Evolutionary conservation across 768 basidiomycete genomes (phyloP), one percentile per base, ranked within the genome.

Genomic region (Epithele typhae): DNA sequence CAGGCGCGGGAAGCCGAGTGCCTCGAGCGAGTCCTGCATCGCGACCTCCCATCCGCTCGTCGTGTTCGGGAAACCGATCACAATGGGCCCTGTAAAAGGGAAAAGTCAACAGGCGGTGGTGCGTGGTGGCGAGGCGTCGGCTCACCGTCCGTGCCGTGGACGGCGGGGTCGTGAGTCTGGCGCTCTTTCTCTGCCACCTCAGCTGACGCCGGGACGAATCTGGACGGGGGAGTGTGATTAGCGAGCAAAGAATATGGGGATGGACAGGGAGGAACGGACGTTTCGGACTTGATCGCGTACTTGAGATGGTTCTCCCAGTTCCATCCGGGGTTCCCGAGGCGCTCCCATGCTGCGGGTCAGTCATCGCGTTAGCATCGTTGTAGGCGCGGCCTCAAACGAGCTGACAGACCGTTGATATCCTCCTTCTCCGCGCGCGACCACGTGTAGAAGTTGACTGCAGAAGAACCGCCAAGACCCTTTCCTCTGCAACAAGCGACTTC

Each of bases 281-380:
- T 70, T 53, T 71, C 69, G 7, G 63, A 56, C 42, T 64, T 68
- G 48, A 60, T 62, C 4, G 63, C 65, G 51, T 73, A 73, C 34
- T 68, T 65, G 15, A 61, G 45, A 46, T 64, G 72, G 19, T 67
- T 65, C 0, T 63, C 54, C 74, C 73, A 78, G 53, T 76, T 75
- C 77, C 78, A 79, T 5, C 76, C 76, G 3, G 66, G 66, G 48
- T 78, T 78, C 4, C 77, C 77, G 18, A 79, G 64, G 42, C 40
- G 25, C 18, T 41, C 40, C 25, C 40, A 41, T 12, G 40, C 40
- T 41, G n/a, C 14, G 7, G 40, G 40, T 46, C 10, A 9, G 25
- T 24, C 10, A 24, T 11, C 8, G n/a, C n/a, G n/a, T n/a, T n/a
- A n/a, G n/a, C n/a, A n/a, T n/a, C n/a, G n/a, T n/a, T n/a, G n/a